Evolutionary conservation across 2,329 filamentous ascomycete species (phyloP), one percentile per base, ranked within the genome.

Genomic region (Annulohypoxylon truncatum): DNA sequence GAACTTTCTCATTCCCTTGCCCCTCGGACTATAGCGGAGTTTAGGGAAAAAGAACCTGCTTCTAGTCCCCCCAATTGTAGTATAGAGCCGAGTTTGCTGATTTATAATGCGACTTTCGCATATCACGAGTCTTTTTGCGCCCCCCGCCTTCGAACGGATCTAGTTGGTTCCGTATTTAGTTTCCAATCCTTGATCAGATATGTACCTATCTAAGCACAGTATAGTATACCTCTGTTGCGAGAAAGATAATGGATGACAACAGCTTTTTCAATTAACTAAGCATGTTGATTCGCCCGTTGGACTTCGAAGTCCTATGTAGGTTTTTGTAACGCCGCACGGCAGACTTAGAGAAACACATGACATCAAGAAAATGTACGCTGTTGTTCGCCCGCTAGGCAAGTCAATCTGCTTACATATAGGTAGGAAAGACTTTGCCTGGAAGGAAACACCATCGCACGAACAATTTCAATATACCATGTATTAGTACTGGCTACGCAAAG

Each of bases 181-280:
- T 44, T 55, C 15, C 46, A 29, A 55, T 20, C 24, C 12, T 24
- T n/a, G 53, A 42, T 18, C 15, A 0, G 13, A 20, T 29, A n/a
- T n/a, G n/a, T n/a, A n/a, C n/a, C n/a, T 28, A 20, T 8, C 13
- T 15, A 8, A 38, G 35, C 33, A 24, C 15, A 2, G n/a, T 65
- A 65, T 22, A 2, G n/a, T 65, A 65, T 66, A 66, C 66, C 46
- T 50, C 50, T 66, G 66, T 68, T 68, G 66, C 58, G 46, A 68
- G 66, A 68, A 50, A 29, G 24, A 35, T 24, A 59, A 33, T 15
- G 24, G 47, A 68, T 68, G 61, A 31, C 62, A 68, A 62, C 62
- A 68, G 33, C 24, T 22, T 18, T 28, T 18, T 38, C 7, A 40
- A 52, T 60, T 60, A 46, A 47, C 26, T 54, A 60, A 60, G 47